Percentiles rank a stretch among this genome's conserved stretches.
Conservation (phyloP, 2,329 filamentous ascomycete genomes). For the Apiospora rasikravindrae region DNA sequence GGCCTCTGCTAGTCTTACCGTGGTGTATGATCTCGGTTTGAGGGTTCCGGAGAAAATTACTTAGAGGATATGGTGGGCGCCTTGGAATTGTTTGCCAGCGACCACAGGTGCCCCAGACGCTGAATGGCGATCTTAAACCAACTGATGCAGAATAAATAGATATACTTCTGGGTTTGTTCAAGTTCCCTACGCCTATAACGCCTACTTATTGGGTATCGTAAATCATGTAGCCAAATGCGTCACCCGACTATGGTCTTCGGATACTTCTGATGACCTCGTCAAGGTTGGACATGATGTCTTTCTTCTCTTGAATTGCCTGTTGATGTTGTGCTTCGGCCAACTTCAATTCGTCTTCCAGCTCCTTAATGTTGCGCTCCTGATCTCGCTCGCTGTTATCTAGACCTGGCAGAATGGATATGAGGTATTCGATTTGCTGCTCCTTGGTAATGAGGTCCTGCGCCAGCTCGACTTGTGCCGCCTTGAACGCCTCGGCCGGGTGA, state of each 20-base stretch:
- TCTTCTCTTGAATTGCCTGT: constrained; percentile 67
- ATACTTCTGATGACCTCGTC: constrained; percentile 67
- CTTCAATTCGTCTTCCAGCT: constrained; percentile 69
- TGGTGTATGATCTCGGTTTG: neutral
- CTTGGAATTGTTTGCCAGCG: neutral
- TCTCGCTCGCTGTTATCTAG: constrained; percentile 79
- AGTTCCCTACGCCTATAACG: neutral
- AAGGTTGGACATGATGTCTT: constrained; percentile 63
- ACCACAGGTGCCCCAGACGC: neutral
- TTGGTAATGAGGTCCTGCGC: constrained; percentile 79
- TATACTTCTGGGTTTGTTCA: neutral
- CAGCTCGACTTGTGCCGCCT: constrained; percentile 71
- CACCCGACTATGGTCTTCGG: constrained; percentile 53
- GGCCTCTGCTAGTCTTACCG: no score
- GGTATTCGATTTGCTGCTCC: constrained; percentile 80
- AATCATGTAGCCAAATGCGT: constrained; percentile 30
- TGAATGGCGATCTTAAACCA: neutral
- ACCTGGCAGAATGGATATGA: constrained; percentile 77
- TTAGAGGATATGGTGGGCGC: neutral
- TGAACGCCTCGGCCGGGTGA: constrained; percentile 67
- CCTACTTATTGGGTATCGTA: constrained; percentile 18
- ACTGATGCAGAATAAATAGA: neutral
- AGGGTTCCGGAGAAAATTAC: neutral
- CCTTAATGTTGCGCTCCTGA: constrained; percentile 70
- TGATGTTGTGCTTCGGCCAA: constrained; percentile 66